These are phyloP conservation scores for Macrotyloma uniflorum DNA, from an alignment of 306 rosid genomes.

Conservation along the genomic window DNA sequence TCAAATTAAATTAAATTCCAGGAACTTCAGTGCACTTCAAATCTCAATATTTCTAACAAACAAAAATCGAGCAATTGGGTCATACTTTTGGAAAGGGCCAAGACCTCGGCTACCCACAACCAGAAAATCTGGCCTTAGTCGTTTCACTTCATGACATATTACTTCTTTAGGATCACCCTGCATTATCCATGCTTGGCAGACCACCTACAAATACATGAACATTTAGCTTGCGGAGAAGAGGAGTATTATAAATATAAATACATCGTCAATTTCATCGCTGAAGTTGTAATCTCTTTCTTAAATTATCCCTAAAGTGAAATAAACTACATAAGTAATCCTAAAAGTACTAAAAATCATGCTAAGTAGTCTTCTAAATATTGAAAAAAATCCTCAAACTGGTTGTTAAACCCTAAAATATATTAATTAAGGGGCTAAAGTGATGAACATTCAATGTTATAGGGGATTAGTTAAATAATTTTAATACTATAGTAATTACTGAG, in stretches of 20 bases:
- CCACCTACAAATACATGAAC: conserved; percentile 53
- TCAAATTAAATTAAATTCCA: background rate
- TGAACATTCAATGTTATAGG: background rate
- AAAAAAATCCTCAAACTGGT: background rate
- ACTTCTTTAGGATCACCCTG: conserved; percentile 86
- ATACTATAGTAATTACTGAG: background rate
- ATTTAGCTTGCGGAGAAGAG: background rate
- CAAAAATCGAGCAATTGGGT: background rate
- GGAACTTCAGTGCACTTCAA: background rate
- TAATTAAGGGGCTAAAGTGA: background rate
- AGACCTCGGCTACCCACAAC: conserved; percentile 95
- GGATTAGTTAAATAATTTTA: background rate
- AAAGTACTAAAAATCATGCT: background rate
- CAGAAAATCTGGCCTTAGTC: conserved; percentile 74
- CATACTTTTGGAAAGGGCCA: conserved; percentile 94
- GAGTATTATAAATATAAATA: background rate
- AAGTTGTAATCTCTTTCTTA: background rate
- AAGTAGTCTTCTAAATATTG: background rate
- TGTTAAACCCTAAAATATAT: background rate
- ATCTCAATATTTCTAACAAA: background rate
- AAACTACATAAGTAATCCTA: background rate
- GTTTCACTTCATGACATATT: conserved; percentile 78
- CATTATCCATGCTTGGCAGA: conserved; percentile 84
- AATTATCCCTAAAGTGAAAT: background rate
- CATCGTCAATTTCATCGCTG: background rate